phyloP scores from a whole-genome alignment of 2,329 filamentous ascomycete species.

The Fusarium nisikadoi region DNA sequence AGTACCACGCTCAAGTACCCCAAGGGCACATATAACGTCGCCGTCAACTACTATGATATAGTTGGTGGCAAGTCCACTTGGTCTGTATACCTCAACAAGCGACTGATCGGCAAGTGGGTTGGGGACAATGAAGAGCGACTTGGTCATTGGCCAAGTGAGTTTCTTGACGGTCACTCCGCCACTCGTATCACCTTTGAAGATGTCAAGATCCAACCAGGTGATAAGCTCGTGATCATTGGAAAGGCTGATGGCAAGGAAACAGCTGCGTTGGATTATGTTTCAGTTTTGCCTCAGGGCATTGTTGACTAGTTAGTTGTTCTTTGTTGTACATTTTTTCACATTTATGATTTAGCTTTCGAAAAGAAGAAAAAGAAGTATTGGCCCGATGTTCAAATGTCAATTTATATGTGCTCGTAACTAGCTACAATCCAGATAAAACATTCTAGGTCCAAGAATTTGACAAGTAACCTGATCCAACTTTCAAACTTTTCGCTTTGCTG shows the following conservation, averaged over 20 bases:
- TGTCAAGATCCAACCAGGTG: conserved; percentile 61
- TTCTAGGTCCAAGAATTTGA: neutral
- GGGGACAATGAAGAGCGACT: conserved; percentile 69
- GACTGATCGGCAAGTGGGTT: conserved; percentile 65
- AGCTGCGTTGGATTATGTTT: conserved; percentile 75
- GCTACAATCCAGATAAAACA: neutral
- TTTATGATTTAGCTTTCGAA: neutral
- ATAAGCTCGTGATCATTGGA: conserved; percentile 65
- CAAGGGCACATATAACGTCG: conserved; percentile 67
- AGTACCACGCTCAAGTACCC: conserved; percentile 8
- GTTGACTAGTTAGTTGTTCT: neutral
- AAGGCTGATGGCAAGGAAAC: conserved; percentile 68
- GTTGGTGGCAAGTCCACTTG: conserved; percentile 67
- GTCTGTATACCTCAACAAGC: conserved; percentile 63
- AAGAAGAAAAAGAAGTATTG: neutral
- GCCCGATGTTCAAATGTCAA: neutral
- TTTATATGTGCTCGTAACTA: neutral
- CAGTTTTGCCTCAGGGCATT: conserved; percentile 62
- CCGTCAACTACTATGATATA: conserved; percentile 74
- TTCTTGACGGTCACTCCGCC: conserved; percentile 73
- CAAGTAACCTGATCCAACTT: neutral
- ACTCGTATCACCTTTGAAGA: conserved; percentile 68
- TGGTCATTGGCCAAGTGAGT: conserved; percentile 66
- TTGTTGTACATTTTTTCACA: neutral
- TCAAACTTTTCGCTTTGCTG: neutral